Base-by-base conservation (phyloP, 805 yeast genomes). In the Torulaspora delbrueckii region DNA sequence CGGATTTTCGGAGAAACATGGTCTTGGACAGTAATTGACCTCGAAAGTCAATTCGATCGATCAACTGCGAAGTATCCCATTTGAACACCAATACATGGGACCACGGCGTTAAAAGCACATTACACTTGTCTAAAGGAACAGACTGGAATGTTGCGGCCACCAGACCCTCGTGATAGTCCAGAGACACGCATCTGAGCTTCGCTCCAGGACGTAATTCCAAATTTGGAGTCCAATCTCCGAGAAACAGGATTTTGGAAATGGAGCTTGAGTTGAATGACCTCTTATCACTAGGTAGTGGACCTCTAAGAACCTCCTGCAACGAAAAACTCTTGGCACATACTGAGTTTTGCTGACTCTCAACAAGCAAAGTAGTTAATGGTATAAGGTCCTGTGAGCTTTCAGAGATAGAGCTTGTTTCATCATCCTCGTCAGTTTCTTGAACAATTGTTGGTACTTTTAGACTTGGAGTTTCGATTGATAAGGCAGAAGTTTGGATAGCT, bases 401-500 rank as follows among this genome's bases (percentile, higher is more conserved):
- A 5, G 38, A 22, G 10, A 10, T n/a, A 12, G 12, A 39, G 19
- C 18, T 10, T 5, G n/a, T 22, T 16, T 35, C 25, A 13, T 35
- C 22, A 8, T 13, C 25, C 27, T 19, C 27, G 12, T 12, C n/a
- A 27, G 6, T n/a, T 14, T 8, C 30, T 26, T 3, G 16, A 22
- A 19, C 26, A 7, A 26, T 27, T 18, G 12, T 8, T 16, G 12
- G 13, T 13, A 16, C 10, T 9, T 34, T 9, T 2, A 14, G 23
- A 3, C 22, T 18, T 14, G 6, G 8, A 27, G 23, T 14, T 8
- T 40, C 46, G 9, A 28, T 16, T 9, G 10, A 10, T 24, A 43
- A 37, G 22, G 52, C 62, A 4, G 60, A 55, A 5, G 45, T 42
- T 45, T 60, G 65, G n/a, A 56, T 46, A 5, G 50, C 54, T 22